Conservation (phyloP, 768 basidiomycete genomes). For the Harrya chromipes region DNA sequence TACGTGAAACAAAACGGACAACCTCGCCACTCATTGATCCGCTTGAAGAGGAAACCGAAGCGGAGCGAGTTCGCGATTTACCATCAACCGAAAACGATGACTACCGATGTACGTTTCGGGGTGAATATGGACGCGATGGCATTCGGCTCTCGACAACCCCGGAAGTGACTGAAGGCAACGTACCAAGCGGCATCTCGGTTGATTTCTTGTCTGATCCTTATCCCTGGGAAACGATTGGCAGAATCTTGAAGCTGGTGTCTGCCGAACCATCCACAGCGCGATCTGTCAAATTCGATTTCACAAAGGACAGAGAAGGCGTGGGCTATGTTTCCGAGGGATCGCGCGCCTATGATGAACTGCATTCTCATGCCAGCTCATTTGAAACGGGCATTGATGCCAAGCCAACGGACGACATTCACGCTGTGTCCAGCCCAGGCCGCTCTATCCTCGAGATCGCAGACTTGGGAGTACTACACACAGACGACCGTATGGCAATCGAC, state of each 20-base stretch:
- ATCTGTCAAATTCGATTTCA: constrained; percentile 13
- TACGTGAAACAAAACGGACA: background rate
- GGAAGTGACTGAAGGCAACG: background rate
- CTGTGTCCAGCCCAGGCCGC: background rate
- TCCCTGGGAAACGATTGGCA: constrained; percentile 32
- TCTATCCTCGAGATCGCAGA: background rate
- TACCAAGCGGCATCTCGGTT: constrained; percentile 9
- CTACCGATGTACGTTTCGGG: background rate
- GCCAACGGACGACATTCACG: background rate
- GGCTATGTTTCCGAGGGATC: constrained; percentile 14
- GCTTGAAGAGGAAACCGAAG: background rate
- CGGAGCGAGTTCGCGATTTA: background rate
- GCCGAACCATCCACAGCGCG: background rate
- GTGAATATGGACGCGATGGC: background rate
- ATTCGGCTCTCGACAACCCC: background rate
- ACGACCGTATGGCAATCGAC: background rate
- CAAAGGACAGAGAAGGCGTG: constrained; percentile 26
- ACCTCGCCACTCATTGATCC: background rate
- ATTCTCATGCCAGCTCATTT: background rate
- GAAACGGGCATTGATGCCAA: background rate
- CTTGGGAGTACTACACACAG: background rate
- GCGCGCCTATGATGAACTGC: background rate
- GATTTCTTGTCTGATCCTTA: constrained; percentile 31
- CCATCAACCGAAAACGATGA: background rate
- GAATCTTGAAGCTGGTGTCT: constrained; percentile 20